Percentiles rank a stretch among this genome's conserved stretches.
phyloP scores from a whole-genome alignment of 176 grass and related monocot species.

The Alopecurus myosuroides region DNA sequence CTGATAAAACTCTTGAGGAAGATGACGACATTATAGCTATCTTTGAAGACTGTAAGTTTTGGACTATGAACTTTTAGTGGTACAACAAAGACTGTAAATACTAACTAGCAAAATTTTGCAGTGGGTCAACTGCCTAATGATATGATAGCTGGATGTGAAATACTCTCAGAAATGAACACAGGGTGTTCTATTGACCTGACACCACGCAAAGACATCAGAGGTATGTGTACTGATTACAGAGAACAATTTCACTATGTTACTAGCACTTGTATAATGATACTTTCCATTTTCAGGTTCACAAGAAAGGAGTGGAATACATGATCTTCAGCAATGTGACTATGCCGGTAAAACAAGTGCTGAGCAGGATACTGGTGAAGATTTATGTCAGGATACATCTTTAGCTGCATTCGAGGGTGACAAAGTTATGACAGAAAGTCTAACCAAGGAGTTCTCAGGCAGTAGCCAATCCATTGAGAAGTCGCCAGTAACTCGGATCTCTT shows the following conservation, averaged over 20 bases:
- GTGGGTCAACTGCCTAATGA: background rate
- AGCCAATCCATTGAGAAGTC: background rate
- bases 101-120: conserved; percentile 10
- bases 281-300: conserved; percentile 15
- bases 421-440: background rate
- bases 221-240: background rate
- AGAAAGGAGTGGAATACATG: background rate
- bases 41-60: conserved; percentile 23
- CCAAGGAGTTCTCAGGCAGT: background rate
- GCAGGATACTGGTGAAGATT: background rate
- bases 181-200: background rate
- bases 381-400: background rate
- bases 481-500: background rate
- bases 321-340: background rate
- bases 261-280: background rate
- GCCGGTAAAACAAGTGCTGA: background rate
- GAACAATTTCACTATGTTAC: background rate
- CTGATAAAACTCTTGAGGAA: background rate
- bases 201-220: background rate
- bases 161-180: conserved; percentile 1
- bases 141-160: background rate
- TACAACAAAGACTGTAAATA: background rate
- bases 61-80: background rate
- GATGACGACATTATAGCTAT: background rate
- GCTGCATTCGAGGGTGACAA: background rate